A percentile compares a stretch with the other conserved stretches of the same genome.
phyloP scores from a whole-genome alignment of 2,329 filamentous ascomycete genomes.

The Alternaria angustiovoidea region DNA sequence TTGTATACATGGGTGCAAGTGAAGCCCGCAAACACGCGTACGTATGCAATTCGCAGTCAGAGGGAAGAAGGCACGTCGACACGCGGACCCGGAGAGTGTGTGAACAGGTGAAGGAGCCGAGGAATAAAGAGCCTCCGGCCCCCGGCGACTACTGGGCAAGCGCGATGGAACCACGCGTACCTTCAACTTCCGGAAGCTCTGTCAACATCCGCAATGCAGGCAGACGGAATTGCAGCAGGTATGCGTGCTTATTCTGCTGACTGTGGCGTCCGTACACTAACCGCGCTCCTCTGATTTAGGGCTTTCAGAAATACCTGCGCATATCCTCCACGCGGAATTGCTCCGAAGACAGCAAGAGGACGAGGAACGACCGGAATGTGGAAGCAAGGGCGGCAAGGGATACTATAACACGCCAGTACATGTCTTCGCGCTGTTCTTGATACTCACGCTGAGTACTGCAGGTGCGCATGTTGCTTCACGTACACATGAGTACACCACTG shows the following conservation, averaged over 20 bases:
- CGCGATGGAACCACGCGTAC: conserved; percentile 17
- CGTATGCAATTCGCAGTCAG: neutral
- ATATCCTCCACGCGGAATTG: conserved; percentile 60
- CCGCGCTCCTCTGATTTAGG: conserved; percentile 22
- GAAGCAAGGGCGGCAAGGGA: conserved; percentile 56
- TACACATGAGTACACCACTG: conserved; percentile 15
- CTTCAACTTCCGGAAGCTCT: conserved; percentile 7
- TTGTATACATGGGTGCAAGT: neutral
- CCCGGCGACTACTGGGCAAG: conserved; percentile 17
- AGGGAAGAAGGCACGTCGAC: neutral
- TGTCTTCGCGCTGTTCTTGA: conserved; percentile 65
- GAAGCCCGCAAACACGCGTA: conserved; percentile 7
- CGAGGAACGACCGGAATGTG: conserved; percentile 60
- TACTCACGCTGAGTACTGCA: conserved; percentile 63
- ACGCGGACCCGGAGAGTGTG: neutral
- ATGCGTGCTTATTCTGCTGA: conserved; percentile 2
- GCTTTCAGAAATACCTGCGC: conserved; percentile 50
- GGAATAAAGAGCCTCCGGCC: conserved; percentile 32
- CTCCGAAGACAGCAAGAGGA: conserved; percentile 55
- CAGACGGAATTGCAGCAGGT: conserved; percentile 28
- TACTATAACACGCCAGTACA: conserved; percentile 65
- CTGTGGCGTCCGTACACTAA: conserved; percentile 23
- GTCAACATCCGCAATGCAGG: conserved; percentile 30
- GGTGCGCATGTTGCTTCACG: conserved; percentile 47
- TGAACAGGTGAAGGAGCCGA: conserved; percentile 16